These are phyloP conservation scores for Barnettozyma wickerhamii DNA, from an alignment of 805 yeast genomes.

Conservation along the genomic window DNA sequence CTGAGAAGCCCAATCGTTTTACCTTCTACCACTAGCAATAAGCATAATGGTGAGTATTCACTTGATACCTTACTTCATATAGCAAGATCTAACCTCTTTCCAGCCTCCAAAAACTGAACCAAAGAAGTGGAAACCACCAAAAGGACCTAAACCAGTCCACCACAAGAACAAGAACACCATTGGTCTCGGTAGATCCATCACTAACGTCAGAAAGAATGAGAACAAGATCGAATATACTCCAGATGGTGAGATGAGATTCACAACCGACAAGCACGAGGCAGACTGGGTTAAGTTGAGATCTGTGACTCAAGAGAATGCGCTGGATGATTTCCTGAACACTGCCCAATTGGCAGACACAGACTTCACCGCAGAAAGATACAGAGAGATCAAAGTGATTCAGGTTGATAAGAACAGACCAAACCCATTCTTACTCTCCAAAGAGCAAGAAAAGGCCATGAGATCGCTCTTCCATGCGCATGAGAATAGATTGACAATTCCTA, in stretches of 20 bases:
- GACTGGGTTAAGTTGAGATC: slow-evolving; percentile 88
- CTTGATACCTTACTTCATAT: too few species aligned
- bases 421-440: slow-evolving; percentile 59
- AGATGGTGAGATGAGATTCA: slow-evolving; percentile 85
- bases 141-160: slow-evolving; percentile 87
- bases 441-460: slow-evolving; percentile 58
- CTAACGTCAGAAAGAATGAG: slow-evolving; percentile 65
- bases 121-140: slow-evolving; percentile 83
- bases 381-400: slow-evolving; percentile 78
- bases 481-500: slow-evolving; percentile 76
- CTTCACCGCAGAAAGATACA: slow-evolving; percentile 85
- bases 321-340: slow-evolving; percentile 91
- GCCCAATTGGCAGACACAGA: slow-evolving; percentile 96
- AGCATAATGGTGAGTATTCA: slow-evolving; percentile 6
- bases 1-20: background rate
- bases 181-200: slow-evolving; percentile 82
- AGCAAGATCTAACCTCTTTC: background rate
- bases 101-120: slow-evolving; percentile 41
- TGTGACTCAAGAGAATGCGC: slow-evolving; percentile 88
- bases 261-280: slow-evolving; percentile 79
- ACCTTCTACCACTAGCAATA: background rate
- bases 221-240: slow-evolving; percentile 69
- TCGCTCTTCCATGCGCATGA: slow-evolving; percentile 65
- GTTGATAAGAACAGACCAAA: slow-evolving; percentile 49
- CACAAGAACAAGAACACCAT: slow-evolving; percentile 79